phyloP scores from a whole-genome alignment of 2,329 filamentous ascomycete species.

The Xylariaceae sp. region DNA sequence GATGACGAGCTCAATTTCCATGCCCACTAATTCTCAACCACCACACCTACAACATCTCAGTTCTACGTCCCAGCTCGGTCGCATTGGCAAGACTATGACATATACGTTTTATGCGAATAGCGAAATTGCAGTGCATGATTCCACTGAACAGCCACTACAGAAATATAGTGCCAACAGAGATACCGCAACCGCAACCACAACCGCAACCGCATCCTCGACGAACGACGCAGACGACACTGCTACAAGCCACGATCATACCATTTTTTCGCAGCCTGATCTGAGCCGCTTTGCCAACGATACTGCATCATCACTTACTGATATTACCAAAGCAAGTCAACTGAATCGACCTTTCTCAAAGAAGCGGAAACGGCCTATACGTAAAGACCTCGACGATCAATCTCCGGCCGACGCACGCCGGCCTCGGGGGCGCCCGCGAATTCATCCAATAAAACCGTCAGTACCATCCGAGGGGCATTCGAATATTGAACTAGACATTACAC shows the following conservation, averaged over 20 bases:
- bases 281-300: conserved; percentile 16
- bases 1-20: conserved; percentile 30
- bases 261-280: conserved; percentile 20
- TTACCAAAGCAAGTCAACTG: conserved; percentile 8
- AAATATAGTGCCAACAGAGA: neutral
- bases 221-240: neutral
- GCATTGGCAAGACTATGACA: conserved; percentile 37
- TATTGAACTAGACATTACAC: neutral
- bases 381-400: conserved; percentile 9
- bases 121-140: conserved; percentile 7
- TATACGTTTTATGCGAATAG: conserved; percentile 36
- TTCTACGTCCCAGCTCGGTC: conserved; percentile 34
- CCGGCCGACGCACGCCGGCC: conserved; percentile 1
- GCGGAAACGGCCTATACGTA: conserved; percentile 6
- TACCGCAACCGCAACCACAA: neutral
- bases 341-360: conserved; percentile 8
- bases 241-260: neutral
- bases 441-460: neutral
- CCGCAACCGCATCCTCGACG: neutral
- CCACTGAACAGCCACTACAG: conserved; percentile 6
- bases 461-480: neutral
- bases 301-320: conserved; percentile 16
- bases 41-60: conserved; percentile 36
- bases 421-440: conserved; percentile 5
- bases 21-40: conserved; percentile 35